Evolutionary conservation across 495 filamentous ascomycete species (phyloP), one percentile per base, ranked within the genome.

Genomic region (Talaromyces trachyspermus): DNA sequence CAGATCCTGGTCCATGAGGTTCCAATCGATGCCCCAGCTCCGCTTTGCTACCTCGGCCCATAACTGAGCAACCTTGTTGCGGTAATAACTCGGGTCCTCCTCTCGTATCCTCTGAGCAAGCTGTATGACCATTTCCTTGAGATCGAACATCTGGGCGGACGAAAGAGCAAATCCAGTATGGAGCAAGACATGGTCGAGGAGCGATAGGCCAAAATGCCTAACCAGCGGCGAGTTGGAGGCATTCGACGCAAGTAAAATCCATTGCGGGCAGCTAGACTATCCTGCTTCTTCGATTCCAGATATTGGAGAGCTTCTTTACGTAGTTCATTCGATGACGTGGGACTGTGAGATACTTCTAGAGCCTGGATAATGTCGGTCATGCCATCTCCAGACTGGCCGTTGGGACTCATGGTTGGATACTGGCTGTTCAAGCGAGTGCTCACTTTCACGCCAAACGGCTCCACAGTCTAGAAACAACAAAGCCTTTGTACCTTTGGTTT

Each of bases 41-140:
- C 90, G 77, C 69, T 99, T 97, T 20, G 89, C 89, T 43, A 95
- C 67, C 61, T 96, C 92, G 5, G 88, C 85, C 94, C 92, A 97
- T 49, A 97, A 66, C 65, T 91, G 85, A n/a, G 89, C 87, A 25
- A 92, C 84, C 65, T 97, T 97, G 69, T 92, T 97, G 56, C 90
- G 79, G 52, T 97, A 65, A 57, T 88, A 97, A 18, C 75, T 54
- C 2, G 89, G 88, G 59, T 99, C 91, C 18, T 83, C 74, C 43
- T 77, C 75, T 8, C 77, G 70, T 46, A 91, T 72, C 46, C 74
- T 70, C 54, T 84, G 78, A n/a, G 89, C 84, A 12, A 99, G 79
- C 59, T 83, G 69, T 25, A 95, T 64, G 26, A 94, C 75, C 76
- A 87, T 89, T 32, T 71, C 66, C 24, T 84, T 79, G 46, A 96